Base-by-base conservation (phyloP, 176 grass and related monocot genomes). In the Areca catechu region DNA sequence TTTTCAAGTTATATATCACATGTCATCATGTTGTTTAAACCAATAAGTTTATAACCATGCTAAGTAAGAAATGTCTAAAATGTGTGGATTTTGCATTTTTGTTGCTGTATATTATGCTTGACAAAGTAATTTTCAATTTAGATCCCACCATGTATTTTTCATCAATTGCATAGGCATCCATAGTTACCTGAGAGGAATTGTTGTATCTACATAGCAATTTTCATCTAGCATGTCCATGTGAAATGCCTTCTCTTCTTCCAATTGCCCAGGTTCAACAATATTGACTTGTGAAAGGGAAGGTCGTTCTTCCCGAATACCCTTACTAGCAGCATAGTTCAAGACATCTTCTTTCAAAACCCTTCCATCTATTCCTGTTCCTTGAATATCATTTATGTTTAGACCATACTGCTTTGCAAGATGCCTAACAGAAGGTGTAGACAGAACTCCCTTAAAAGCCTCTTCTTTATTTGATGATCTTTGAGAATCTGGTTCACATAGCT, bases 271-370 rank as follows among this genome's bases (percentile, higher is more conserved):
- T 54, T 59, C 57, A 63, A 52, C 77, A 66, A 17, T 34, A 4
- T 64, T 53, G 15, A 52, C 54, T 49, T 79, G 70, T 49, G 27
- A 68, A 75, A 7, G 12, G 48, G 61, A 72, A 53, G 62, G 34
- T 7, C 58, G 18, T 68, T 76, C 65, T 62, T 84, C 80, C 61
- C 7, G 51, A 51, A 85, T 53, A 77, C 68, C 80, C 75, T 79
- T 86, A 53, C 62, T 70, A 51, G 52, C 63, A 87, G 80, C 83
- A 79, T 77, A 80, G 66, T 65, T 97, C 56, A 97, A 54, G 20
- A 97, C 86, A 49, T 97, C 92, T 74, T 97, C 92, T 74, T 97
- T 85, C 68, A 85, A 52, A 53, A 97, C 57, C 66, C 86, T 82
- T 57, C 83, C 92, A 71, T 82, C 65, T 63, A 80, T 91, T 23